These are phyloP conservation scores for Arthroderma sp. DNA, from an alignment of 2,329 filamentous ascomycete genomes.

Conservation along the genomic window DNA sequence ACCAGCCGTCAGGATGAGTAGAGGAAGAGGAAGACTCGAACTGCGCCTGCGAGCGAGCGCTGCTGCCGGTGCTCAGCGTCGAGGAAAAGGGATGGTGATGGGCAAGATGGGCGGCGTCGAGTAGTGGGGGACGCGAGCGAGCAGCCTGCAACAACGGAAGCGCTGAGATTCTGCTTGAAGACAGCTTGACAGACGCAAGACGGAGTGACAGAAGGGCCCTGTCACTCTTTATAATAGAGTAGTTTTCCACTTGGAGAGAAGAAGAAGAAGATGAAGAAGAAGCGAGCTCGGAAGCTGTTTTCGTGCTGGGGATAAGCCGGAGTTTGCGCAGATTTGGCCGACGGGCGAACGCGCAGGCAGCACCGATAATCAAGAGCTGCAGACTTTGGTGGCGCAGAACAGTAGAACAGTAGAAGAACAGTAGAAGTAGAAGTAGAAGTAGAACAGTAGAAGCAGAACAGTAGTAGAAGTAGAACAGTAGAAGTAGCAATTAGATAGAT, in stretches of 20 bases:
- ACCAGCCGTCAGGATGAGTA: background rate
- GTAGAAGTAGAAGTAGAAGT: background rate
- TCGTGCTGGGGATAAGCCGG: conserved; percentile 11
- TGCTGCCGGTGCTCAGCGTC: conserved; percentile 6
- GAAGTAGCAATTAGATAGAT: too few species aligned
- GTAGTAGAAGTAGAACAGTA: background rate
- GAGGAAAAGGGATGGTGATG: conserved; percentile 10
- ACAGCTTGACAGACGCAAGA: conserved; percentile 20
- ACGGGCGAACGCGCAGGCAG: background rate
- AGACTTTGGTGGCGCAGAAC: background rate
- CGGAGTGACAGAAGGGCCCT: conserved; percentile 15
- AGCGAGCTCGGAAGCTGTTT: too few species aligned
- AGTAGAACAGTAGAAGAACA: background rate
- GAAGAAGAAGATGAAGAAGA: too few species aligned
- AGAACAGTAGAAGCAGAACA: background rate
- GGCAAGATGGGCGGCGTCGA: conserved; percentile 16
- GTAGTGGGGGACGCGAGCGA: conserved; percentile 18
- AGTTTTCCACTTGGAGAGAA: background rate
- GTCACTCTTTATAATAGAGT: conserved; percentile 8
- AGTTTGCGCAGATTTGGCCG: conserved; percentile 6
- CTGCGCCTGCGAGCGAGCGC: conserved; percentile 7
- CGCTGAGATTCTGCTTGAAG: conserved; percentile 18
- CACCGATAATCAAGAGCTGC: too few species aligned
- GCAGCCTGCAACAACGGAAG: conserved; percentile 16
- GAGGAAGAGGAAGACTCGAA: conserved; percentile 2